Evolutionary conservation across 2,329 filamentous ascomycete genomes (phyloP).

Genomic region (Penicillium expansum): DNA sequence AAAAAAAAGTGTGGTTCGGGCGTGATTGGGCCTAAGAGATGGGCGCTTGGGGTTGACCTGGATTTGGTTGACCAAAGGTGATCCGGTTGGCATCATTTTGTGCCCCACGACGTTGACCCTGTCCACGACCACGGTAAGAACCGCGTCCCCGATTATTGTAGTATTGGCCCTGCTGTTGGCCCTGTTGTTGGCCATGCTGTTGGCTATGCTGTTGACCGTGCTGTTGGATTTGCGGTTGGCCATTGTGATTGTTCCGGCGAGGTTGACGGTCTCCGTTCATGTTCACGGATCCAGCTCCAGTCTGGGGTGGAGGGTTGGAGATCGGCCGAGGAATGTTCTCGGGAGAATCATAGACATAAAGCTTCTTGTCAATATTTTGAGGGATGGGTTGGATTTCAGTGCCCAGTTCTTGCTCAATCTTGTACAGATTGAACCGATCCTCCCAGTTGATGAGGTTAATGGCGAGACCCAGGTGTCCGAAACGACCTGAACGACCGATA

Average conservation of each 20-base stretch:
- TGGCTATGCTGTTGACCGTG: constrained; percentile 31
- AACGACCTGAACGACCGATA: constrained; percentile 95
- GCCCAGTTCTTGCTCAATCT: constrained; percentile 94
- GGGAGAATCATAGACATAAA: constrained; percentile 97
- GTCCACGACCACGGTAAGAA: constrained; percentile 45
- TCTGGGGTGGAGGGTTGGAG: constrained; percentile 49
- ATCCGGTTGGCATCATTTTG: constrained; percentile 33
- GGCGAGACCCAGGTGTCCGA: constrained; percentile 92
- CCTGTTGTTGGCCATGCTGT: constrained; percentile 12
- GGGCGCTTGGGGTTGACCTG: constrained; percentile 32
- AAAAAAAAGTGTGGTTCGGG: background rate
- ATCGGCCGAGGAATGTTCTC: constrained; percentile 89
- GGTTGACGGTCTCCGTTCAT: constrained; percentile 31
- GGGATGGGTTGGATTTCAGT: constrained; percentile 99
- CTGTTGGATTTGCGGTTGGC: background rate
- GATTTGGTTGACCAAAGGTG: constrained; percentile 27
- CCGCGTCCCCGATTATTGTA: constrained; percentile 40
- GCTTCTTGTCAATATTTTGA: constrained; percentile 88
- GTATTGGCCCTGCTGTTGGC: constrained; percentile 32
- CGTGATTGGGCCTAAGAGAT: constrained; percentile 23
- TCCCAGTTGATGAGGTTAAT: constrained; percentile 99
- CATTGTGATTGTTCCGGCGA: constrained; percentile 36
- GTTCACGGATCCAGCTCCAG: constrained; percentile 22
- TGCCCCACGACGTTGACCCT: constrained; percentile 42
- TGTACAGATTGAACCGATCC: constrained; percentile 97